Conservation (phyloP, 1,284 basidiomycete species). For the Anthracocystis walkeri region DNA sequence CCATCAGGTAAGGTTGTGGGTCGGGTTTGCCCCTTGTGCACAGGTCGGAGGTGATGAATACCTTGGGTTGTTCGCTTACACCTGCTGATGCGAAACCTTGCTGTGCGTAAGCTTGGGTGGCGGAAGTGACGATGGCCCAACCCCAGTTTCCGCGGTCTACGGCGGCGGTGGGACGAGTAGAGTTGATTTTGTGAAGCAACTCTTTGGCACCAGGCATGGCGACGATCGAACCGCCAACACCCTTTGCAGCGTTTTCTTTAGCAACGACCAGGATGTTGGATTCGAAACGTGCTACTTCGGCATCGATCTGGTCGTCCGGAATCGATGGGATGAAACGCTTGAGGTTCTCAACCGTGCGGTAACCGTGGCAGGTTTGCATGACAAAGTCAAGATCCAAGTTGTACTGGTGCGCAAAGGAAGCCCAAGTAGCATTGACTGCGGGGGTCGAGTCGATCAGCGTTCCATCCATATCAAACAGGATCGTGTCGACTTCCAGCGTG, state of each 20-base stretch:
- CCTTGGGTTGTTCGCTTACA: constrained; percentile 43
- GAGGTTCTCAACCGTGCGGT: constrained; percentile 67
- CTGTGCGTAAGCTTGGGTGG: constrained; percentile 66
- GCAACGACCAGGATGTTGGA: constrained; percentile 65
- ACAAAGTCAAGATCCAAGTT: constrained; percentile 64
- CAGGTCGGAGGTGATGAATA: constrained; percentile 65
- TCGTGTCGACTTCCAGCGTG: constrained; percentile 53
- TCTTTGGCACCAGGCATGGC: constrained; percentile 66
- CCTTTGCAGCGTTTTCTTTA: constrained; percentile 44
- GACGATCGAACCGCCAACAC: constrained; percentile 57
- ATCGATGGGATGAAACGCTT: constrained; percentile 62
- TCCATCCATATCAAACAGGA: constrained; percentile 70
- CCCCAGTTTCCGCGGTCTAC: constrained; percentile 39
- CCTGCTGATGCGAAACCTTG: constrained; percentile 59
- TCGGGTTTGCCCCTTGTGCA: constrained; percentile 66
- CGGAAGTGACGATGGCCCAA: constrained; percentile 70
- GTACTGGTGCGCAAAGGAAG: constrained; percentile 60
- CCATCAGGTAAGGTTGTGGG: constrained; percentile 66
- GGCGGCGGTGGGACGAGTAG: constrained; percentile 16
- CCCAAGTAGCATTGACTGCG: constrained; percentile 67
- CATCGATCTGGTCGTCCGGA: constrained; percentile 49
- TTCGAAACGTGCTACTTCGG: constrained; percentile 63
- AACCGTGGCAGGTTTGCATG: constrained; percentile 65
- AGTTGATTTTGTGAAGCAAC: constrained; percentile 59
- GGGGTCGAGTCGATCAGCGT: constrained; percentile 68